Base-by-base conservation (phyloP, 2,329 filamentous ascomycete genomes). In the Neonectria neomacrospora region DNA sequence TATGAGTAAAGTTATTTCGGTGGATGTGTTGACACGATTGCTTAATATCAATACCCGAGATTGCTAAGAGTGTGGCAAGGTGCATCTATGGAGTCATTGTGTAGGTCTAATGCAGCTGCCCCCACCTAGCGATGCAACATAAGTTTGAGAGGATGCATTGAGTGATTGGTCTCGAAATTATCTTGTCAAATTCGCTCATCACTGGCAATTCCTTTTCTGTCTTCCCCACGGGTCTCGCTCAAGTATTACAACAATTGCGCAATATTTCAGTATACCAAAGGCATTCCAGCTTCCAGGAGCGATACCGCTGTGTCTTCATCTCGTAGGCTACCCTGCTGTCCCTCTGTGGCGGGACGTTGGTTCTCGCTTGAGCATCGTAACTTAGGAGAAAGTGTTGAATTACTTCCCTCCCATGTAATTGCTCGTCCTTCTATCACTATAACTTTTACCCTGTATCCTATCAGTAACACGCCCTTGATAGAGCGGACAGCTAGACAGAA, bases 231-330 rank as follows among this genome's bases (percentile, higher is more conserved):
- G 14, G 6, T 16, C 4, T 37, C 1, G 14, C 16, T 12, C 6
- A 37, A 37, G 14, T 6, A 37, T 30, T 18, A 6, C 10, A 18
- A n/a, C 11, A 30, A 30, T 48, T 51, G 54, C 18, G 20, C 50
- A 23, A 59, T 59, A 28, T 59, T 59, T 54, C 3, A 54, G 16
- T 22, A 28, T 20, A 6, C 50, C 50, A 16, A 59, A 53, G 5
- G 45, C 26, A 20, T 54, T 39, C 48, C 48, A 59, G 56, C 39
- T 10, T 59, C 39, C 8, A 59, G 20, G 3, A 59, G 28, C 26
- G 48, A 58, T 8, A 30, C 32, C 4, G 7, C 14, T 7, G 32
- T 37, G 32, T 37, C 32, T 12, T 16, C 16, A 2, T 37, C 32
- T 12, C 32, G 16, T 37, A 6, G 5, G 5, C 5, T 16, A 16